Evolutionary conservation across 805 yeast species (phyloP), one percentile per base, ranked within the genome.

Genomic region (Wickerhamiella nectarea): DNA sequence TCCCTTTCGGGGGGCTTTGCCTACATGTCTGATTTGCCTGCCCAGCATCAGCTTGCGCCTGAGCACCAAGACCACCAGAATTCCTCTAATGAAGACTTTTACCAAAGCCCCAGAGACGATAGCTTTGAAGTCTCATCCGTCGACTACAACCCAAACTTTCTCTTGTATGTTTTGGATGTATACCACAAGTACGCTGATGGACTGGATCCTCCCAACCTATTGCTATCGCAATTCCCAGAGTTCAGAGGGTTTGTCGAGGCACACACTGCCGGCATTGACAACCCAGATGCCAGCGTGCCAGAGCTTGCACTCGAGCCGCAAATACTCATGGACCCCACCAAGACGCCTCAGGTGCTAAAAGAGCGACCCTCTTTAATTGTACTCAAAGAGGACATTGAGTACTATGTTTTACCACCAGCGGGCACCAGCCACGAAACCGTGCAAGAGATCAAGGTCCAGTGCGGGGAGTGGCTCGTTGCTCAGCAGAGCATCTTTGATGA

Each of bases 311-410:
- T 40, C 11, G 41, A 45, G 38, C 54, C 48, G 15, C 45, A 49
- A 44, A 40, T 49, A 17, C 45, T 44, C 19, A 12, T 39, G 22
- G 12, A 41, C 18, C 45, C 52, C 2, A 35, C 22, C 21, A 21
- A 34, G 5, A 15, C 28, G 8, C 58, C 79, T 2, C 77, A 75
- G 37, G 75, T 86, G 3, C 65, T 87, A 48, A 76, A 74, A 50
- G 76, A 75, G 48, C 81, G 84, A 52, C 98, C 97, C 0, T 80
- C 95, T 0, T 78, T 91, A 36, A 85, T 91, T 45, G 95, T 89
- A 3, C 68, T 91, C 44, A 70, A 96, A 49, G 98, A 91, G 60
- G 98, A 91, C 61, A 69, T 91, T 52, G 98, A 91, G 58, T 91
- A 75, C 62, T 91, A 87, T 61, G 83, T 93, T 50, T 78, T 91